These are phyloP conservation scores for Aureobasidium sp. DNA, from an alignment of 2,329 filamentous ascomycete genomes.

Conservation along the genomic window DNA sequence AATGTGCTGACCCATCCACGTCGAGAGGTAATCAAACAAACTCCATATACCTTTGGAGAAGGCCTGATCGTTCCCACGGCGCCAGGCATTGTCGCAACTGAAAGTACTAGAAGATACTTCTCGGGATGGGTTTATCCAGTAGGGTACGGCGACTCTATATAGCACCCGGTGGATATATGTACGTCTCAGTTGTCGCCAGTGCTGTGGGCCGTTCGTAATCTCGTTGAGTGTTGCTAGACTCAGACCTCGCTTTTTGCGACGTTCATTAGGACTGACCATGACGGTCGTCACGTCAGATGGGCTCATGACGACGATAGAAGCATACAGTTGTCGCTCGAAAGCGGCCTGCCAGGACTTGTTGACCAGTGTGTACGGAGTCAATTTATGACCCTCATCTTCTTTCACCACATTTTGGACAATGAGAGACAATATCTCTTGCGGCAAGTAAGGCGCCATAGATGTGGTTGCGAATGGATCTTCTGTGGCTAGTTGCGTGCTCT, in stretches of 20 bases:
- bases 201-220: not conserved
- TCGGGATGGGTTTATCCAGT: not conserved
- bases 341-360: slow-evolving; percentile 1
- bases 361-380: not conserved
- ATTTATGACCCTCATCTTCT: not conserved
- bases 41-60: not conserved
- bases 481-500: no score
- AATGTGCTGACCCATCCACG: not conserved
- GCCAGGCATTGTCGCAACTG: not conserved
- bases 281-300: not conserved
- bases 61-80: not conserved
- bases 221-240: not conserved
- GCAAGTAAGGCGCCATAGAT: not conserved
- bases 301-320: not conserved
- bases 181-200: not conserved
- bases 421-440: not conserved
- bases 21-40: not conserved
- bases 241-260: not conserved
- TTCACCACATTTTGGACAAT: not conserved
- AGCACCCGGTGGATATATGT: not conserved
- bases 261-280: not conserved
- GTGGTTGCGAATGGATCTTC: no score
- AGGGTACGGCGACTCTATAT: not conserved
- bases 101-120: not conserved
- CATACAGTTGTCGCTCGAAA: not conserved